Base-by-base conservation (phyloP, 2,329 filamentous ascomycete genomes). In the Pyrenochaeta sp. region DNA sequence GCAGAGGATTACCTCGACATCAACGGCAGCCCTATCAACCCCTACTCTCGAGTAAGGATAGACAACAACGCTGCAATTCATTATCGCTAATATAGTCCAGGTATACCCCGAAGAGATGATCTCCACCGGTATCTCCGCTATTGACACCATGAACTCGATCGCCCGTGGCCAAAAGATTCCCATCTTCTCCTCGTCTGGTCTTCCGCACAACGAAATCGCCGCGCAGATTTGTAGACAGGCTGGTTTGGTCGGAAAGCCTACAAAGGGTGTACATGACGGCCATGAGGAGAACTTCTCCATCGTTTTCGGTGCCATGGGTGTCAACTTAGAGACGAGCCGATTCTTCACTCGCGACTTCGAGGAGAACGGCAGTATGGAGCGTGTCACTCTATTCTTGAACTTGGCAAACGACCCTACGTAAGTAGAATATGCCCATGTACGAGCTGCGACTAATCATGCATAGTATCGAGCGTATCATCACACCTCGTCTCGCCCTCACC, bases 51-150 rank as follows among this genome's bases (percentile, higher is more conserved):
- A 84, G 94, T 96, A 86, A 72, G 87, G n/a, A 5, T 3, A 50
- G 12, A 32, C 13, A n/a, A 12, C 39, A 19, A 10, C 13, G 25
- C 2, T 36, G 19, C 12, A 67, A 73, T 53, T 73, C 60, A 61
- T 37, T 27, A 45, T 36, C 40, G 51, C 67, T 77, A 47, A 75
- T 49, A 5, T 2, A 12, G 2, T 3, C 25, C 65, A 96, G 92
- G 92, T 97, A 69, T 99, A 99, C 78, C 95, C 95, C 74, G 95
- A 99, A 84, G 96, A 99, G 83, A 99, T 99, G 94, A 98, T 99
- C 74, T 95, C 94, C 36, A 99, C 95, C 47, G 95, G 95, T 88
- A 99, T 99, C 80, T 98, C 94, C 62, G 93, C 95, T 76, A 98
- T 99, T 75, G 94, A 98, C 78, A 97, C 93, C 61, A 98, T 98